Percentiles rank a stretch among this genome's conserved stretches.
phyloP scores from a whole-genome alignment of 2,329 filamentous ascomycete genomes.

The Colletotrichum truncatum region DNA sequence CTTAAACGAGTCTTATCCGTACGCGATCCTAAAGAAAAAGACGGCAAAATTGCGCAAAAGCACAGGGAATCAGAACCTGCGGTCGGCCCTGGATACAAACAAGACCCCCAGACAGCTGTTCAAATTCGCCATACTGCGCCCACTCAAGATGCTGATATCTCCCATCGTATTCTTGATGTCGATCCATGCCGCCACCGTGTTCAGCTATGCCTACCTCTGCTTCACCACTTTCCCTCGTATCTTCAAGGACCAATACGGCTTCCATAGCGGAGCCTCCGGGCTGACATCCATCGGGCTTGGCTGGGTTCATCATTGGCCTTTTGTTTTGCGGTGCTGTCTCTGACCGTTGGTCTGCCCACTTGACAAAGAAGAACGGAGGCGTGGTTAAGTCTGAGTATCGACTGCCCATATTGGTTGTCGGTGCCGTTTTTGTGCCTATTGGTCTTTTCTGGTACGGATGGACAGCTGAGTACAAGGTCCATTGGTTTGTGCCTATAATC shows the following conservation, averaged over 20 bases:
- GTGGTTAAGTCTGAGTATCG: constrained; percentile 34
- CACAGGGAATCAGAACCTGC: constrained; percentile 41
- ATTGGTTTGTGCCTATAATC: constrained; percentile 70
- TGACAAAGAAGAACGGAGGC: constrained; percentile 29
- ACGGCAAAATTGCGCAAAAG: constrained; percentile 39
- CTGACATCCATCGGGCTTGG: constrained; percentile 63
- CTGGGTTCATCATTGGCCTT: constrained; percentile 32
- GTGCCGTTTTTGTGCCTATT: constrained; percentile 39
- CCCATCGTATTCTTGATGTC: constrained; percentile 60
- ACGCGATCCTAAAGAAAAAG: constrained; percentile 40
- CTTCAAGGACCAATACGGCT: constrained; percentile 45
- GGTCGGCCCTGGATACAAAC: constrained; percentile 19
- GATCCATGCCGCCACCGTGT: constrained; percentile 46
- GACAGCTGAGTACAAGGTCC: constrained; percentile 57
- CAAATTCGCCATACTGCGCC: constrained; percentile 50
- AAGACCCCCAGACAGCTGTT: constrained; percentile 35
- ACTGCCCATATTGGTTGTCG: constrained; percentile 33
- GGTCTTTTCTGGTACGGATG: constrained; percentile 68
- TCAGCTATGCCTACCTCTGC: constrained; percentile 45
- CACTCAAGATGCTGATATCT: constrained; percentile 59
- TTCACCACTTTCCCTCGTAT: constrained; percentile 51
- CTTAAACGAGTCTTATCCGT: constrained; percentile 41
- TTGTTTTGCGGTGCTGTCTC: constrained; percentile 23
- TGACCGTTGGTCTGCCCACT: constrained; percentile 20
- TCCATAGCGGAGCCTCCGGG: constrained; percentile 35